Conservation (phyloP, 1,284 basidiomycete species). For the Sporisorium iseilematis-ciliati region DNA sequence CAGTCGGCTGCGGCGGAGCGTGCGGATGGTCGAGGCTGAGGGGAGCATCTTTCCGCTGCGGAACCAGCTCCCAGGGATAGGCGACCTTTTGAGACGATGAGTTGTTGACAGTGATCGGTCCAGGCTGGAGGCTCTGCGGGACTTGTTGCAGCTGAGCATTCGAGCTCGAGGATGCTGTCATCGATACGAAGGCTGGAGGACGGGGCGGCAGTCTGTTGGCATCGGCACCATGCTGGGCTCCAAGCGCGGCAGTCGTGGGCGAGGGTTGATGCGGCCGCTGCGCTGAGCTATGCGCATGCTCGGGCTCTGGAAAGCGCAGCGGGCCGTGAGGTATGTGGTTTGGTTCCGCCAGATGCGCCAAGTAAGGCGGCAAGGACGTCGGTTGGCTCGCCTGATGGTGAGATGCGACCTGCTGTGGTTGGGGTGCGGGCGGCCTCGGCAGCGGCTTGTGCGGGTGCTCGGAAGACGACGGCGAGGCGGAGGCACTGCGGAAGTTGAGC, state of each 20-base stretch:
- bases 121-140: conserved; percentile 13
- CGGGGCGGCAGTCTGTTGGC: background rate
- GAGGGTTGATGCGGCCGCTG: background rate
- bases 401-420: background rate
- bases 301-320: background rate
- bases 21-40: background rate
- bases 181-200: background rate
- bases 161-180: background rate
- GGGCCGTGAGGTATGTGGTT: background rate
- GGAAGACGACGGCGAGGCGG: background rate
- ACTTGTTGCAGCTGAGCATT: background rate
- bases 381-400: background rate
- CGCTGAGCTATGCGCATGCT: background rate
- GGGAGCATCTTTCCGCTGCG: background rate
- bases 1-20: background rate
- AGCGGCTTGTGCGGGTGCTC: conserved; percentile 1
- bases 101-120: background rate
- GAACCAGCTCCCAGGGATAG: conserved; percentile 38
- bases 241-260: background rate
- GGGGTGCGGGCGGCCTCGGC: background rate
- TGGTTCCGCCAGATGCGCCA: conserved; percentile 20
- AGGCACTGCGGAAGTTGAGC: background rate
- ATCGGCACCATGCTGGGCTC: background rate
- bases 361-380: conserved; percentile 24
- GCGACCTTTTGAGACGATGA: background rate